phyloP scores from a whole-genome alignment of 2,329 filamentous ascomycete genomes.

The Colletotrichum gigasporum region DNA sequence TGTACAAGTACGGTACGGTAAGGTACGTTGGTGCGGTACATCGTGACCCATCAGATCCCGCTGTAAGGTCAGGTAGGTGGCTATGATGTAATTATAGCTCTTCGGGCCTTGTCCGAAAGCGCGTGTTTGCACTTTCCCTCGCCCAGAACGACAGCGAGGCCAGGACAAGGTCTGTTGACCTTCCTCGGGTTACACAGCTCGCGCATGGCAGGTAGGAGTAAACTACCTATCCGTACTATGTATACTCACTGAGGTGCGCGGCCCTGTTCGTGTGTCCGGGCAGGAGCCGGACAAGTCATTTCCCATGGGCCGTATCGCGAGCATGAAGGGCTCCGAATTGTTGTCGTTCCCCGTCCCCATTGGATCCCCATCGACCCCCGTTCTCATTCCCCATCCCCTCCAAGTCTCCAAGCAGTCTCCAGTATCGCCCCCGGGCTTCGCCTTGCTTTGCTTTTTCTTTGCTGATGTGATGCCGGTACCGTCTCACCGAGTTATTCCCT shows the following conservation, averaged over 20 bases:
- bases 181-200: not conserved
- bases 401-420: not conserved
- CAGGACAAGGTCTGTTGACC: not conserved
- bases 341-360: not conserved
- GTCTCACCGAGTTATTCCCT: not conserved
- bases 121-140: not conserved
- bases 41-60: not conserved
- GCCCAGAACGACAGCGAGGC: not conserved
- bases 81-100: conserved; percentile 29
- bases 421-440: not conserved
- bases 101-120: conserved; percentile 29
- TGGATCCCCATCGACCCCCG: not conserved
- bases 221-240: too few relatives aligned
- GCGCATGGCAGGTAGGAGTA: not conserved
- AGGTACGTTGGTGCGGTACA: too few relatives aligned
- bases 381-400: not conserved
- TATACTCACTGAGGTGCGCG: too few relatives aligned
- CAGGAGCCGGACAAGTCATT: not conserved
- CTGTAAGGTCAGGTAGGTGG: too few relatives aligned
- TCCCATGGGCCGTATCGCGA: not conserved
- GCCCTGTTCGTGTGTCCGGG: not conserved
- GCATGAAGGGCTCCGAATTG: not conserved
- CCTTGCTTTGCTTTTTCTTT: not conserved
- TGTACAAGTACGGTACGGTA: too few relatives aligned
- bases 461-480: too few relatives aligned